Evolutionary conservation across 2,329 filamentous ascomycete species (phyloP), one percentile per base, ranked within the genome.

Genomic region (Trichoderma atroviride): DNA sequence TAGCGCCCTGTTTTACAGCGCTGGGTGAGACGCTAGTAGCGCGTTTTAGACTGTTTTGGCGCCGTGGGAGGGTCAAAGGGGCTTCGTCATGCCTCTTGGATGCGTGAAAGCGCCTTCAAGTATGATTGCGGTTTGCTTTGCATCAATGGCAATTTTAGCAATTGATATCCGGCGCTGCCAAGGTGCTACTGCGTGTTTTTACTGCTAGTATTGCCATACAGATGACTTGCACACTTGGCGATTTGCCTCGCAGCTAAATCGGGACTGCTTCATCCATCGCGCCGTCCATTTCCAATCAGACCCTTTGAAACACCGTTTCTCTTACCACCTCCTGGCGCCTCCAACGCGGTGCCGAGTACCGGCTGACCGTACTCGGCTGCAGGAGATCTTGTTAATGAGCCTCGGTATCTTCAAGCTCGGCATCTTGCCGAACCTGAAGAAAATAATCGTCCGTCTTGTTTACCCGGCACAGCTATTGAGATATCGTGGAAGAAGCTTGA

Each of bases 21-120:
- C 55, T 33, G 35, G 27, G 62, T 56, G 24, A 55, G 24, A 64
- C 19, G 61, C 29, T 14, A 64, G 7, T 4, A 35, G 35, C 10
- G 61, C 24, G 62, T 65, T 65, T 43, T 65, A 56, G 62, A 16
- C 47, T 13, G 50, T 64, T 63, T 55, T 64, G 35, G 47, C 47
- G 35, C 5, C 24, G 37, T 19, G 27, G 10, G 7, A 40, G 22
- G 33, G 24, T 58, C 19, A 22, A 58, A 24, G 56, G 56, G 29
- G 47, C 47, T 50, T 22, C 43, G 43, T 50, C 43, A n/a, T 27
- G 24, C 47, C n/a, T 22, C 43, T 22, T 22, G 43, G 9, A 47
- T 4, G 9, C 19, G 43, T 50, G 11, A 50, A 50, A 24, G 47
- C n/a, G 47, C 47, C 11, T 5, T 13, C n/a, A 24, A 24, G 11